Evolutionary conservation across 768 basidiomycete species (phyloP).

Genomic region (Amanita molliuscula): DNA sequence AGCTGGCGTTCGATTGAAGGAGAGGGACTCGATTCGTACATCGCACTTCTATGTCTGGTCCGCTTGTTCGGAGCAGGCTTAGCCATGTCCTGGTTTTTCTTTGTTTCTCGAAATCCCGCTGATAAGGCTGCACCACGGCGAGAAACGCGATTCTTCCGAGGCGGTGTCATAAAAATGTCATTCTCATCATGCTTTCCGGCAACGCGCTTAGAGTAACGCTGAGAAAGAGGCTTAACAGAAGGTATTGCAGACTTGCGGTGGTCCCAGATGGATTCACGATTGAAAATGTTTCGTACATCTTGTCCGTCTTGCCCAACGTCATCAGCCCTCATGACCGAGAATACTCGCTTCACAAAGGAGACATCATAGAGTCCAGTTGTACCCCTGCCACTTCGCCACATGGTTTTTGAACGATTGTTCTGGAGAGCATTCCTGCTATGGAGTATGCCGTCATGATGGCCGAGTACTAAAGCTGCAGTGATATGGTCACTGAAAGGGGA

Average conservation of each 20-base stretch:
- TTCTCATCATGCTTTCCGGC: neutral
- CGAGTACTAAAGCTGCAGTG: neutral
- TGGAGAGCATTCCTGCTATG: neutral
- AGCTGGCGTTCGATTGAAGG: conserved; percentile 3
- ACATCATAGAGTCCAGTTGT: neutral
- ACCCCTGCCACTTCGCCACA: neutral
- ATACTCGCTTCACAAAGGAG: conserved; percentile 1
- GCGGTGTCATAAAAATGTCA: neutral
- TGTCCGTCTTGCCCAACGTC: neutral
- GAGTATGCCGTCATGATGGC: neutral
- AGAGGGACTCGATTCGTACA: neutral
- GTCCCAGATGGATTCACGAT: conserved; percentile 4
- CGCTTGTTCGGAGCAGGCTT: neutral
- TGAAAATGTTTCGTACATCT: neutral
- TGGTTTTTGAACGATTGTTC: too few species aligned
- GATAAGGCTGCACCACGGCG: neutral
- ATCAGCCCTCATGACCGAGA: conserved; percentile 4
- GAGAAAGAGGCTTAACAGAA: neutral
- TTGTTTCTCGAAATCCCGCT: neutral
- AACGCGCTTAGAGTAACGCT: neutral
- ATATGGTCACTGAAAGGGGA: neutral
- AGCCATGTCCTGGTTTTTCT: neutral
- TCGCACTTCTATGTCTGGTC: neutral
- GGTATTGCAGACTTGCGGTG: neutral
- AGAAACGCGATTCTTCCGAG: neutral